Percentiles rank a stretch among this genome's conserved stretches.
Evolutionary conservation across 2,329 filamentous ascomycete genomes (phyloP).

Genomic region (Neophaeococcomyces aloes): DNA sequence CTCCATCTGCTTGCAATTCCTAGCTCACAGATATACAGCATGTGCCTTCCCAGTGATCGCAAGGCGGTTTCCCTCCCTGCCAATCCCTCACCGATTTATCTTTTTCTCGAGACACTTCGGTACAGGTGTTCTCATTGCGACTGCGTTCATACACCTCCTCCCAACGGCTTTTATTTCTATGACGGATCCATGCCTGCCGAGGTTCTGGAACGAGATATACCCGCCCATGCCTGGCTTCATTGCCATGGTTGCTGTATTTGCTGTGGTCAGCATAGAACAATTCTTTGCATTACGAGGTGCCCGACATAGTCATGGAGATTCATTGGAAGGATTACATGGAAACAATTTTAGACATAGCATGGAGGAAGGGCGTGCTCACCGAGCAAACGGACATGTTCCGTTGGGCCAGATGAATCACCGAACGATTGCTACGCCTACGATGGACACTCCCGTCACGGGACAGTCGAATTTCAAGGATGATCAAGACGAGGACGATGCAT

Average conservation of each 20-base stretch:
- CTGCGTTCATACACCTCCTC: conserved; percentile 69
- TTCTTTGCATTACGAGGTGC: conserved; percentile 57
- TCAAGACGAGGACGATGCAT: conserved; percentile 45
- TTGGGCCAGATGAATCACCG: conserved; percentile 4
- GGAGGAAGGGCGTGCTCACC: conserved; percentile 1
- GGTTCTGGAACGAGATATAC: conserved; percentile 37
- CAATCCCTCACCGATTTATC: conserved; percentile 49
- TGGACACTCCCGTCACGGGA: not conserved
- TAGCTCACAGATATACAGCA: conserved; percentile 33
- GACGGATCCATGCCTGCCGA: conserved; percentile 51
- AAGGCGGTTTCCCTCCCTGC: conserved; percentile 46
- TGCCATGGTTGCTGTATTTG: conserved; percentile 34
- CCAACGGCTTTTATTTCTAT: conserved; percentile 58
- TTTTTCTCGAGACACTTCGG: conserved; percentile 65
- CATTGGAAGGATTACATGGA: not conserved
- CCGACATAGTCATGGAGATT: conserved; percentile 42
- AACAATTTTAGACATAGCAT: conserved; percentile 16
- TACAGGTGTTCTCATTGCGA: conserved; percentile 76
- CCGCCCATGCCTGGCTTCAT: conserved; percentile 41
- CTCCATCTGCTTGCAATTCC: not conserved
- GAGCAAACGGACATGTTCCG: conserved; percentile 14
- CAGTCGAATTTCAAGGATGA: conserved; percentile 17
- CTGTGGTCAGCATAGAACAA: conserved; percentile 46
- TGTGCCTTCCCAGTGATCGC: conserved; percentile 59
- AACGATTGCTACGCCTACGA: not conserved